Percentiles rank a stretch among this genome's conserved stretches.
Evolutionary conservation across 805 yeast species (phyloP).

Genomic region (Kodamaea kaohsiungensis): DNA sequence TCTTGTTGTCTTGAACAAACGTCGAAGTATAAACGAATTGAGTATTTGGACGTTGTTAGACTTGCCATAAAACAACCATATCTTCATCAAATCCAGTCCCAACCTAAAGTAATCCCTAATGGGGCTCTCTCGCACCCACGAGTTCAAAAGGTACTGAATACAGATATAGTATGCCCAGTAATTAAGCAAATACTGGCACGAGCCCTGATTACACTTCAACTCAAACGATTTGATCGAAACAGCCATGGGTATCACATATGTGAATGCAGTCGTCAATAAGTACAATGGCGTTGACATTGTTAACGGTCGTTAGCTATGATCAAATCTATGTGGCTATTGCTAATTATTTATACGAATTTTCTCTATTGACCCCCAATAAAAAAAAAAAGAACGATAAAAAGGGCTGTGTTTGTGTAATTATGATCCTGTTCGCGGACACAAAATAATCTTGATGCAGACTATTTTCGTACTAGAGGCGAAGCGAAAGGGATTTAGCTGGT

Average conservation of each 20-base stretch:
- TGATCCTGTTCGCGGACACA: no score
- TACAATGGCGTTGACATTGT: neutral
- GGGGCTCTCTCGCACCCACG: constrained; percentile 1
- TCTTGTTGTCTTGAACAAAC: constrained; percentile 1
- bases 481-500: no score
- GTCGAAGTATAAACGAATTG: constrained; percentile 7
- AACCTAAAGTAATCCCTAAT: neutral
- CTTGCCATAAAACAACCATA: constrained; percentile 17
- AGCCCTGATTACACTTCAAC: constrained; percentile 3
- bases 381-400: no score
- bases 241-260: constrained; percentile 13
- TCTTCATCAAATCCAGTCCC: neutral
- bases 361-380: neutral
- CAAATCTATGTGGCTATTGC: neutral
- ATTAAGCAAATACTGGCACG: constrained; percentile 15
- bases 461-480: no score
- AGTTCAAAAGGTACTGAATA: neutral
- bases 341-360: neutral
- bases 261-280: constrained; percentile 2
- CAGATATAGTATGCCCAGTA: constrained; percentile 18
- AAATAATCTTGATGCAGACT: no score
- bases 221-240: constrained; percentile 13
- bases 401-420: no score
- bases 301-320: no score
- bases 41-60: constrained; percentile 10